phyloP scores from a whole-genome alignment of 176 grass and related monocot genomes.

The Secale cereale region DNA sequence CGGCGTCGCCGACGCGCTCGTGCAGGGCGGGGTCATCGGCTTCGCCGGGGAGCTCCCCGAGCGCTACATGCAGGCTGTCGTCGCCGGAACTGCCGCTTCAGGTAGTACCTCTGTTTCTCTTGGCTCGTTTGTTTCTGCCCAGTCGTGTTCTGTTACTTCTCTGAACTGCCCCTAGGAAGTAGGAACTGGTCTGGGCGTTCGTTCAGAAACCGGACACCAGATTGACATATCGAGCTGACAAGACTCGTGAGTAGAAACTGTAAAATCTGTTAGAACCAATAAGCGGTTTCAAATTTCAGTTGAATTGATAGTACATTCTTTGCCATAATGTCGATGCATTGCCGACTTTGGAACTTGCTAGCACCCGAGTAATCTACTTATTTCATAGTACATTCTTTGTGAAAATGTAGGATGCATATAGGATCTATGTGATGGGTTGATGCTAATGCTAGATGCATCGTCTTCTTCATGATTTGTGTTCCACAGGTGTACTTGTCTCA shows the following conservation, averaged over 20 bases:
- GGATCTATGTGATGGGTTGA: not conserved
- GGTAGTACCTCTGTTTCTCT: conserved; percentile 15
- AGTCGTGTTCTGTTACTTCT: not conserved
- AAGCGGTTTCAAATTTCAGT: not conserved
- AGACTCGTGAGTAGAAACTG: not conserved
- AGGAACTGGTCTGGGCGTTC: not conserved
- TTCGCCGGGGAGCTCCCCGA: conserved; percentile 84
- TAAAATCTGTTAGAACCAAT: not conserved
- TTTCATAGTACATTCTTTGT: not conserved
- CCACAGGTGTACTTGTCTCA: conserved; percentile 87
- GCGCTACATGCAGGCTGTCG: conserved; percentile 85
- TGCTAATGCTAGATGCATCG: not conserved
- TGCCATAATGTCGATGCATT: too few relatives aligned
- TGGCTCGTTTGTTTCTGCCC: not conserved
- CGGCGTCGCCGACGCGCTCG: conserved; percentile 72
- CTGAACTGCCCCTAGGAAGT: not conserved
- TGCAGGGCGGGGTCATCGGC: conserved; percentile 88
- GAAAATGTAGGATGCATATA: not conserved
- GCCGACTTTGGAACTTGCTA: not conserved
- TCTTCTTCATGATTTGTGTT: conserved; percentile 17
- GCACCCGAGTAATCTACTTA: not conserved
- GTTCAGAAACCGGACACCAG: not conserved
- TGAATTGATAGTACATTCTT: too few relatives aligned
- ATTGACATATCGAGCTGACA: not conserved
- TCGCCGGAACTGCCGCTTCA: conserved; percentile 80